Base-by-base conservation (phyloP, 2,329 filamentous ascomycete species). In the Zelopaecilomyces penicillatus region DNA sequence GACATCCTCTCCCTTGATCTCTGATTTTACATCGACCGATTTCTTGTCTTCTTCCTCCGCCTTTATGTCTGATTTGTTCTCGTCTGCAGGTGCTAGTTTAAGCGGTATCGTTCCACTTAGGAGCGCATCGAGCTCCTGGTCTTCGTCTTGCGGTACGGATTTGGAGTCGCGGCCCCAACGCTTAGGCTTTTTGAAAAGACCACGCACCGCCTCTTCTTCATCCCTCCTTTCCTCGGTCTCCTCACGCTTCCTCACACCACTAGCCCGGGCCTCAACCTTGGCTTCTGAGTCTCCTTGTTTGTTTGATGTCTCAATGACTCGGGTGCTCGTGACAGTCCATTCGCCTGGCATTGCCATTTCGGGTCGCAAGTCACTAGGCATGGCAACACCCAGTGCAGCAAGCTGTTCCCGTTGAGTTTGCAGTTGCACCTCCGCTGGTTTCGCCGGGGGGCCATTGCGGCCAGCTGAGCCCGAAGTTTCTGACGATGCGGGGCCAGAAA, bases 311-410 rank as follows among this genome's bases (percentile, higher is more conserved):
- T 73, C 65, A 26, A 82, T 65, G 4, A 80, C 72, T 37, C 79
- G 73, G 35, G 87, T 77, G 5, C 76, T 80, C 47, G 78, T 82
- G 8, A 83, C 77, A 0, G 87, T 80, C 91, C 91, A 98, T 43
- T 95, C 86, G 30, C 93, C 88, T 4, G 84, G 82, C 70, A 96
- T 81, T 5, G 90, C 89, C 78, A 96, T 81, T 48, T 93, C 87
- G 2, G 76, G 73, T 47, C 87, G 74, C 45, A 87, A 81, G 52
- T 85, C 82, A 37, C 87, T 82, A 1, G 93, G 93, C 43, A 97
- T 78, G 39, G 81, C 79, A 40, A 98, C 81, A 1, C 93, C 93
- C 74, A 98, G 76, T 32, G 85, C 86, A 4, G 85, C 89, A 8
- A 98, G 72, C 64, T 97, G 89, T 51, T 89, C 83, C 57, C 94